A percentile compares a stretch with the other conserved stretches of the same genome.
These are phyloP conservation scores for Chalciporus sp. DNA, from an alignment of 1,284 basidiomycete genomes.

Conservation along the genomic window DNA sequence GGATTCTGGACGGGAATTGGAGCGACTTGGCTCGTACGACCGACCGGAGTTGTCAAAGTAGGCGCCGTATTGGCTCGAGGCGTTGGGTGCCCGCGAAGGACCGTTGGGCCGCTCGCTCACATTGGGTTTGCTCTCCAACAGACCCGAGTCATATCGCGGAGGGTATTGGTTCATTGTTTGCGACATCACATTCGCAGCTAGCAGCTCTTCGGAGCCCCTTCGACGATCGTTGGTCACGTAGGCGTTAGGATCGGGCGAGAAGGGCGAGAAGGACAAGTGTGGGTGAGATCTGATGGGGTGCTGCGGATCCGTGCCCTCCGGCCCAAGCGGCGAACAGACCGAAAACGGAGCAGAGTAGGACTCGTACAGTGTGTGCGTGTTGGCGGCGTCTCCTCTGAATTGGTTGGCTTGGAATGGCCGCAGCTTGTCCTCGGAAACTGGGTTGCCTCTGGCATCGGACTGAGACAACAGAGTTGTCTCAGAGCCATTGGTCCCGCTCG, in stretches of 20 bases:
- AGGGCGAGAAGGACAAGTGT: slow-evolving; percentile 55
- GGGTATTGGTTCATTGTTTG: slow-evolving; percentile 47
- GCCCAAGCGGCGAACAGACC: slow-evolving; percentile 16
- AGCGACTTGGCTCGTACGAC: slow-evolving; percentile 38
- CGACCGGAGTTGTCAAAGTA: slow-evolving; percentile 41
- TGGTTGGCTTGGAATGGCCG: slow-evolving; percentile 31
- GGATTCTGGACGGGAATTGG: slow-evolving; percentile 48
- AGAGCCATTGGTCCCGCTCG: slow-evolving; percentile 33
- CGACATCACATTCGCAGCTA: slow-evolving; percentile 37
- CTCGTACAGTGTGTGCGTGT: slow-evolving; percentile 20
- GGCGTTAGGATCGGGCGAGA: slow-evolving; percentile 60
- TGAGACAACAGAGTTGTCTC: slow-evolving; percentile 17
- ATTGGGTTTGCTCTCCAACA: slow-evolving; percentile 19
- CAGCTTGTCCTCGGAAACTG: slow-evolving; percentile 33
- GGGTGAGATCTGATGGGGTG: slow-evolving; percentile 30
- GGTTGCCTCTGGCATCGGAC: slow-evolving; percentile 19
- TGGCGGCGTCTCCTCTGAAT: slow-evolving; percentile 21
- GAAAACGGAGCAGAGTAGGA: slow-evolving; percentile 21
- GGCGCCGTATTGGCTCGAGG: slow-evolving; percentile 45
- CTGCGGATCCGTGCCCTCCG: slow-evolving; percentile 16
- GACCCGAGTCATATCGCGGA: slow-evolving; percentile 22
- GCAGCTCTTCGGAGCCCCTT: slow-evolving; percentile 35
- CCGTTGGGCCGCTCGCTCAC: slow-evolving; percentile 42
- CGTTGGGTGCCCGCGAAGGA: slow-evolving; percentile 45
- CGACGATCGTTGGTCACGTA: slow-evolving; percentile 35